Conservation (phyloP, 805 yeast species). For the Kodamaea hsintzibuensis region DNA sequence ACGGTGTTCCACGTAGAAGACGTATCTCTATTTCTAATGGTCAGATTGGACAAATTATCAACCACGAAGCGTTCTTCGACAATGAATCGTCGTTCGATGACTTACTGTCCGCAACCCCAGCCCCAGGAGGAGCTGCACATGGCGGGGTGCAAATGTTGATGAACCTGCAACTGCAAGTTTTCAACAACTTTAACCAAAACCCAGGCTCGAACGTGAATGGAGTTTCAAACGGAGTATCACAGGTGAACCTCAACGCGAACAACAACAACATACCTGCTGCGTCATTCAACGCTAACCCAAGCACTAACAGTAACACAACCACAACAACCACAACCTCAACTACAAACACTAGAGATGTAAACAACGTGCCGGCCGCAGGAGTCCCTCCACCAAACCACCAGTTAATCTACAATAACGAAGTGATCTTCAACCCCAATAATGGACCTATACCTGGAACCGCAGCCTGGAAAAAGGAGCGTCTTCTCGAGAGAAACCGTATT, state of each 20-base stretch:
- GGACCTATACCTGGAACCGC: slow-evolving; percentile 64
- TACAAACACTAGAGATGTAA: slow-evolving; percentile 7
- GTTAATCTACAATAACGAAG: slow-evolving; percentile 55
- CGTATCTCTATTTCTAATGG: slow-evolving; percentile 83
- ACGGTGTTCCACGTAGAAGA: slow-evolving; percentile 48
- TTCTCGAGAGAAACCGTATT: slow-evolving; percentile 62
- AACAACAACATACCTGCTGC: slow-evolving; percentile 7
- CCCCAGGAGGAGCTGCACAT: slow-evolving; percentile 8
- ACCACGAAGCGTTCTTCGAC: slow-evolving; percentile 41
- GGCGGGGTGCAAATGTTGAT: neutral
- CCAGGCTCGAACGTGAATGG: neutral
- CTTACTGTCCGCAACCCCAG: slow-evolving; percentile 5
- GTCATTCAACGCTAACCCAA: slow-evolving; percentile 6
- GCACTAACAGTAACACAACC: slow-evolving; percentile 12
- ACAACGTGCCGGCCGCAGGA: slow-evolving; percentile 27
- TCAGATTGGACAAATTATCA: slow-evolving; percentile 74
- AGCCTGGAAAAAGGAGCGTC: slow-evolving; percentile 66
- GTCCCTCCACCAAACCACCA: slow-evolving; percentile 52
- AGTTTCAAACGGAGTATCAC: neutral
- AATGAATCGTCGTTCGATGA: slow-evolving; percentile 25
- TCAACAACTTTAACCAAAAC: neutral
- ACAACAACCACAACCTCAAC: slow-evolving; percentile 14
- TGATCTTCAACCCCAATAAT: slow-evolving; percentile 52
- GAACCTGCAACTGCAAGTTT: neutral
- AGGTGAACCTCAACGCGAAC: slow-evolving; percentile 5